These are phyloP conservation scores for Musa itinerans DNA, from an alignment of 176 grass and related monocot genomes.

Conservation along the genomic window DNA sequence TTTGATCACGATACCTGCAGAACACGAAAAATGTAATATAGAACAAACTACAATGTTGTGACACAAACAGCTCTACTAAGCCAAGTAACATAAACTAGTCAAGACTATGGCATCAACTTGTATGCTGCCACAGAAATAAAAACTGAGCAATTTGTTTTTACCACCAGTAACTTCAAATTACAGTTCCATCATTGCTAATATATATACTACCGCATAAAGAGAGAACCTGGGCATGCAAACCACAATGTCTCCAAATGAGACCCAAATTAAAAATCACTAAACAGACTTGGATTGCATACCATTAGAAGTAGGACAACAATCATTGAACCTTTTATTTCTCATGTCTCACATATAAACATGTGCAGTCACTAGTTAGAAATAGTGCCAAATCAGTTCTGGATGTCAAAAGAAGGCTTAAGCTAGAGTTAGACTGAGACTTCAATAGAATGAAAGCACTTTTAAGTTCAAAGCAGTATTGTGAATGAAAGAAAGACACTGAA, in stretches of 20 bases:
- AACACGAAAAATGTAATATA: slow-evolving; percentile 22
- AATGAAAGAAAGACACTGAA: no score
- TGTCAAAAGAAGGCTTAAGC: no score
- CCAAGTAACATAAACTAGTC: background rate
- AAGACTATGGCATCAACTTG: background rate
- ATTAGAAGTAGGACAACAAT: no score
- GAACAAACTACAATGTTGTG: background rate
- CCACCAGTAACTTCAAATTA: background rate
- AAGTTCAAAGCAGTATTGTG: no score
- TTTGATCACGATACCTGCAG: slow-evolving; percentile 89
- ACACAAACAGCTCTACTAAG: background rate
- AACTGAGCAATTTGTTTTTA: background rate
- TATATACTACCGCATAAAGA: background rate
- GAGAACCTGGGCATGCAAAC: background rate
- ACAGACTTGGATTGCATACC: background rate
- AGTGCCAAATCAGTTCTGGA: no score
- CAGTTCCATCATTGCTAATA: background rate
- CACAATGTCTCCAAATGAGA: background rate
- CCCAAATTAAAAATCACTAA: background rate
- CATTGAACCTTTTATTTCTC: no score
- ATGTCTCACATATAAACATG: no score
- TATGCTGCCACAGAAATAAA: background rate
- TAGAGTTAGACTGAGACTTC: no score
- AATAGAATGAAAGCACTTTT: no score
- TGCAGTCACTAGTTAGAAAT: no score